Evolutionary conservation across 805 yeast genomes (phyloP), one percentile per base, ranked within the genome.

Genomic region (Candida manassasensis): DNA sequence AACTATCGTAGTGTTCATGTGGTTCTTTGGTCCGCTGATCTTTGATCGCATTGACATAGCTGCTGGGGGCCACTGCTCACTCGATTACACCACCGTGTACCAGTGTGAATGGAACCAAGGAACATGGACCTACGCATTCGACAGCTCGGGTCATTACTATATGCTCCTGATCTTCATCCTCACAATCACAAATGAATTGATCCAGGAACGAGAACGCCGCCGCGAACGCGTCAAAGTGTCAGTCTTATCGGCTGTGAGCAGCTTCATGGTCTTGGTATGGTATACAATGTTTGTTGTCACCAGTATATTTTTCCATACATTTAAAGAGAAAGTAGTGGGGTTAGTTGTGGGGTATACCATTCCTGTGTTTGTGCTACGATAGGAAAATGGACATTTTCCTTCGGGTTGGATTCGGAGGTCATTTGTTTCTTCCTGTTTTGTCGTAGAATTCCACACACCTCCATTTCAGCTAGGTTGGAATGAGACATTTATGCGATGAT

Each of bases 121-220:
- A 2, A 32, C 42, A 11, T 75, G 81, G 79, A 47, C 47, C 4
- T 63, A 66, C 39, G 76, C 77, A 7, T 75, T 75, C 45, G 80
- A 75, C 45, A 54, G 69, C 4, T 71, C 77, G 26, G 79, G 80
- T 1, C 81, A 75, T 47, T 67, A 63, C 25, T 30, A 21, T 12
- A 16, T 30, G 14, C 21, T 30, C 7, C 21, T 26, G 17, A 30
- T 30, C 6, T 30, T 19, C 17, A 30, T 30, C 15, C n/a, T 21
- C 25, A 30, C 21, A 17, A 30, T 14, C 13, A 6, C 21, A 17
- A 18, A 30, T 14, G 7, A 19, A 12, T 12, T 17, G 18, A 21
- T 19, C 5, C 4, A 16, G n/a, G 4, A 25, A 16, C 11, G 15
- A 21, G 18, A 21, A 24, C 24, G 12, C 6, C 10, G 14, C 18